These are phyloP conservation scores for Pythium myriotylum DNA, from an alignment of 352 stramenopile species.

Conservation along the genomic window DNA sequence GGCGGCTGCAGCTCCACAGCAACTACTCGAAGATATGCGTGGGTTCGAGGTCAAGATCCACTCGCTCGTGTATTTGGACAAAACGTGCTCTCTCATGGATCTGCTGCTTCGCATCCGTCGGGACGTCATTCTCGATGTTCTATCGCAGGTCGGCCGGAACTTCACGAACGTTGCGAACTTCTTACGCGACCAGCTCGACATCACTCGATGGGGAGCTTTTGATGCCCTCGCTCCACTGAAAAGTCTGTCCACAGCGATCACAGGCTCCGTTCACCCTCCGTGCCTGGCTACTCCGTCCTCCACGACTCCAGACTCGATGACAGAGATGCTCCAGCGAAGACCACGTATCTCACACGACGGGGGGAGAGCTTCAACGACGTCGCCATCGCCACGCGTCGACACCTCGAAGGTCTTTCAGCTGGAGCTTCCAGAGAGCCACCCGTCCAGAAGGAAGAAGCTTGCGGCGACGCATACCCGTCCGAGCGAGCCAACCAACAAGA, in stretches of 20 bases:
- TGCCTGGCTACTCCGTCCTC: background rate
- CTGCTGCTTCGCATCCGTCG: conserved; percentile 73
- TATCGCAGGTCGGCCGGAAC: conserved; percentile 84
- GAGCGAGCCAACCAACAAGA: conserved; percentile 1
- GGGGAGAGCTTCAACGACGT: background rate
- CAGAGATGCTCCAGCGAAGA: conserved; percentile 24
- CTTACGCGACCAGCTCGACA: conserved; percentile 76
- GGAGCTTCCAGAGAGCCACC: conserved; percentile 48
- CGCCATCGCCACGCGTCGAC: conserved; percentile 7
- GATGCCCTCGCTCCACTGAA: conserved; percentile 70
- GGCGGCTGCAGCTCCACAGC: conserved; percentile 24
- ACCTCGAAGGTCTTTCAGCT: conserved; percentile 46
- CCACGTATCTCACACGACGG: conserved; percentile 22
- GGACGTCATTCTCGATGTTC: conserved; percentile 80
- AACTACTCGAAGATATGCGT: conserved; percentile 83
- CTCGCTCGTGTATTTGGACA: conserved; percentile 86
- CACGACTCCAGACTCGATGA: conserved; percentile 9
- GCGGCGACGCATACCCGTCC: conserved; percentile 4
- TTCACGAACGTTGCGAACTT: conserved; percentile 88
- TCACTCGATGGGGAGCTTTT: conserved; percentile 66
- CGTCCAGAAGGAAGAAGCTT: conserved; percentile 43
- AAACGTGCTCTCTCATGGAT: conserved; percentile 79
- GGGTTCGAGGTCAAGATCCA: conserved; percentile 87
- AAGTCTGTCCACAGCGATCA: conserved; percentile 37
- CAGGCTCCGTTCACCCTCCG: conserved; percentile 15